Conservation (phyloP, 2,329 filamentous ascomycete species). For the Neonectria sp. region DNA sequence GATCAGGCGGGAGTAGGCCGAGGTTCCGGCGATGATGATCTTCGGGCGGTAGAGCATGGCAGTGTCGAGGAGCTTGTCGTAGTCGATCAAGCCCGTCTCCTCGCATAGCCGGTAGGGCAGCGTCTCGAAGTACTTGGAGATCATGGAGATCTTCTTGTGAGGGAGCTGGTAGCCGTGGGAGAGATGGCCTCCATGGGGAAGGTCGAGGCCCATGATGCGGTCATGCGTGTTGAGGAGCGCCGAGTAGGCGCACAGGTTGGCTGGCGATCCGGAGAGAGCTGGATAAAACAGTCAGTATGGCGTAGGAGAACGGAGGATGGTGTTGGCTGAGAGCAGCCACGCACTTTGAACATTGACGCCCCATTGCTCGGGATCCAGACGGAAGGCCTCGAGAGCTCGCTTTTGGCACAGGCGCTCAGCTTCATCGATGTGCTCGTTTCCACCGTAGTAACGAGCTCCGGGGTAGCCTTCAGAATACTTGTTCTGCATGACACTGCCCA, state of each 20-base stretch:
- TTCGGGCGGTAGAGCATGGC: constrained; percentile 93
- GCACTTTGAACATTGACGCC: constrained; percentile 94
- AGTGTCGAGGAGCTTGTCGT: constrained; percentile 87
- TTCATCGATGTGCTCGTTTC: constrained; percentile 94
- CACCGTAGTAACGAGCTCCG: constrained; percentile 93
- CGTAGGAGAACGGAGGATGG: neutral
- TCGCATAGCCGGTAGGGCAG: constrained; percentile 93
- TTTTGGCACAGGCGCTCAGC: constrained; percentile 90
- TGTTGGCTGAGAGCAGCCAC: constrained; percentile 43
- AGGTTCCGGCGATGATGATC: constrained; percentile 92
- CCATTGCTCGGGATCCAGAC: constrained; percentile 87
- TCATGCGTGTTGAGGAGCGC: constrained; percentile 92
- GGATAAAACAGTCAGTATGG: constrained; percentile 23
- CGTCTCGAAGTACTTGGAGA: constrained; percentile 98
- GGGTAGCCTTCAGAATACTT: constrained; percentile 99
- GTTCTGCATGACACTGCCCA: constrained; percentile 95
- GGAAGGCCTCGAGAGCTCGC: constrained; percentile 88
- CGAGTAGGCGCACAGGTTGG: constrained; percentile 92
- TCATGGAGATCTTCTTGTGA: constrained; percentile 90
- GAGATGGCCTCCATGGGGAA: constrained; percentile 94
- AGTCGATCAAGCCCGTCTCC: constrained; percentile 91
- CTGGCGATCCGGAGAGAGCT: constrained; percentile 80
- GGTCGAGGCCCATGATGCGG: constrained; percentile 93
- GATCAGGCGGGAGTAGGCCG: constrained; percentile 93
- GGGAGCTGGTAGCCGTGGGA: constrained; percentile 97